Evolutionary conservation across 2,329 filamentous ascomycete genomes (phyloP).

Genomic region (Ophiostoma novo-ulmi): DNA sequence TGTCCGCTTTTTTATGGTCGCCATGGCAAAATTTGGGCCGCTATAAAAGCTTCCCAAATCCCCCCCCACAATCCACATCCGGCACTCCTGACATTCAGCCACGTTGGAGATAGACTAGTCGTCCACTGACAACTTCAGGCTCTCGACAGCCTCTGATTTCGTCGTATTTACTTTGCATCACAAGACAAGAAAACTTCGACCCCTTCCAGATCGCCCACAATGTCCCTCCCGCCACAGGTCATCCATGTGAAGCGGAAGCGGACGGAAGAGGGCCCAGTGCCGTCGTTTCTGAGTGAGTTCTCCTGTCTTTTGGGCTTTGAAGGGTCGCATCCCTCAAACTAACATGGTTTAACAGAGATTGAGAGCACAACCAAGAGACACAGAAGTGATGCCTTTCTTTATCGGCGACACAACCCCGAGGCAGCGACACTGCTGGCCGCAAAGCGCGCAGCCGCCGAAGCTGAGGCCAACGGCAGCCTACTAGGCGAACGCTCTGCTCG

Average conservation of each 20-base stretch:
- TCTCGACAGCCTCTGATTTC: background rate
- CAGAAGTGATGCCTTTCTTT: constrained; percentile 51
- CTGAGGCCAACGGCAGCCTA: constrained; percentile 30
- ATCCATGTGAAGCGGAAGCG: constrained; percentile 60
- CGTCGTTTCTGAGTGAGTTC: constrained; percentile 39
- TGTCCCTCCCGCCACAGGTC: constrained; percentile 54
- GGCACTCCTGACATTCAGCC: background rate
- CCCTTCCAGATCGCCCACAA: constrained; percentile 29
- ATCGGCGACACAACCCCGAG: constrained; percentile 45
- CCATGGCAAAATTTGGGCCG: constrained; percentile 21
- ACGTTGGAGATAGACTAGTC: background rate
- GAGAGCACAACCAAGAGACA: constrained; percentile 51
- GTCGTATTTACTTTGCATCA: background rate
- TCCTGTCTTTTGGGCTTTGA: background rate
- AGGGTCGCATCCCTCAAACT: constrained; percentile 24
- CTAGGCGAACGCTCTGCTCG: constrained; percentile 27
- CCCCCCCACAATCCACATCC: background rate
- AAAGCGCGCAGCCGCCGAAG: constrained; percentile 19
- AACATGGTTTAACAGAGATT: constrained; percentile 31
- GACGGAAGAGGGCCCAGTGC: constrained; percentile 50
- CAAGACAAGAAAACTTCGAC: background rate
- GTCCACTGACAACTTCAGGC: background rate
- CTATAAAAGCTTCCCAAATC: background rate
- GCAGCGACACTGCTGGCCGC: constrained; percentile 20
- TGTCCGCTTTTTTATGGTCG: constrained; percentile 19